phyloP scores from a whole-genome alignment of 768 basidiomycete genomes.

The Tricholoma sp. region DNA sequence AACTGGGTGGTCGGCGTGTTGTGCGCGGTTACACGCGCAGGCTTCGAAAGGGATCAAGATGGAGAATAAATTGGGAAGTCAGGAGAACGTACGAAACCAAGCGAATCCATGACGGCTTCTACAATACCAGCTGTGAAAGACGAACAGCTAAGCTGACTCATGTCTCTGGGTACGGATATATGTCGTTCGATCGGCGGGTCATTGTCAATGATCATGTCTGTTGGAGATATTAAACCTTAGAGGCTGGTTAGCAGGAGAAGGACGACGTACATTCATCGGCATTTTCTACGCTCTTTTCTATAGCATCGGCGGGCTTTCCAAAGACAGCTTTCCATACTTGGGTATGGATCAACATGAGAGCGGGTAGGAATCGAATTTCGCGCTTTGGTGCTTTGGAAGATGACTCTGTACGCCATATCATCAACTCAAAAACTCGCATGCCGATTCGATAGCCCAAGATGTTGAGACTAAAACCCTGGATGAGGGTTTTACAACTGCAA shows the following conservation, averaged over 20 bases:
- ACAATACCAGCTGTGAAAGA: conserved; percentile 97
- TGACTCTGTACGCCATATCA: conserved; percentile 74
- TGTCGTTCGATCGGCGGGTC: conserved; percentile 88
- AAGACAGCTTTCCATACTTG: conserved; percentile 95
- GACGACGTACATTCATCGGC: conserved; percentile 81
- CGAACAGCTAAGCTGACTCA: conserved; percentile 93
- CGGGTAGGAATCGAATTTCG: conserved; percentile 85
- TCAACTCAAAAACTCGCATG: conserved; percentile 78
- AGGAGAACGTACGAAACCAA: conserved; percentile 74
- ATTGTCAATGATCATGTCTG: conserved; percentile 98
- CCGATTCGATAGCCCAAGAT: conserved; percentile 93
- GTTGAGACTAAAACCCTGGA: conserved; percentile 59
- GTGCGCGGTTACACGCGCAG: conserved; percentile 94
- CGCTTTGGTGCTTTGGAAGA: conserved; percentile 87
- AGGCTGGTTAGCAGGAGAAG: neutral
- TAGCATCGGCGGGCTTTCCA: conserved; percentile 88
- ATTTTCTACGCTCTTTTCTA: conserved; percentile 95
- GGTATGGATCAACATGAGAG: conserved; percentile 91
- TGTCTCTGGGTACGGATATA: conserved; percentile 91
- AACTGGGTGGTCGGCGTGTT: conserved; percentile 78
- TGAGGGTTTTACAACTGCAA: neutral
- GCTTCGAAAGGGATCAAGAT: conserved; percentile 41
- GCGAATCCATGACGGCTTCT: conserved; percentile 91
- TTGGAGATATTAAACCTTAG: conserved; percentile 4
- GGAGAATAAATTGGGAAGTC: conserved; percentile 3